Evolutionary conservation across 2,329 filamentous ascomycete species (phyloP).

Genomic region (Alternaria tenuissima): DNA sequence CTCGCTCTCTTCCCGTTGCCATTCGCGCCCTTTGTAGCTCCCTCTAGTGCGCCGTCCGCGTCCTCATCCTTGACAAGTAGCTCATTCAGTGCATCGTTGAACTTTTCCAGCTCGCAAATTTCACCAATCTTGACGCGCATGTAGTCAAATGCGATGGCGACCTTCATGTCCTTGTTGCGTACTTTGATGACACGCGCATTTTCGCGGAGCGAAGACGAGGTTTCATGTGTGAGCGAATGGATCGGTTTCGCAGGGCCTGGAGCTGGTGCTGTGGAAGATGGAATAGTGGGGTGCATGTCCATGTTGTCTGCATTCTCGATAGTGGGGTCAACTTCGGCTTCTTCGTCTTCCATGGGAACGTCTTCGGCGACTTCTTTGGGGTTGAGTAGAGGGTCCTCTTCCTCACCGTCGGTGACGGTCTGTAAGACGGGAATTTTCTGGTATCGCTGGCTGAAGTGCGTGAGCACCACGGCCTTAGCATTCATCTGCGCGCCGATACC

Average conservation of each 20-base stretch:
- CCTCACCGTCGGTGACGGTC: slow-evolving; percentile 41
- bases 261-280: slow-evolving; percentile 6
- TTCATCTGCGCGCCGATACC: slow-evolving; percentile 78
- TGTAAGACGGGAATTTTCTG: slow-evolving; percentile 72
- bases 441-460: slow-evolving; percentile 95
- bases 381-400: slow-evolving; percentile 31
- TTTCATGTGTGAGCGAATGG: slow-evolving; percentile 19
- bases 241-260: slow-evolving; percentile 13
- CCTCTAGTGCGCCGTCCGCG: slow-evolving; percentile 20
- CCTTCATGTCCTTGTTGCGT: slow-evolving; percentile 64
- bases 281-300: slow-evolving; percentile 27
- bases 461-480: slow-evolving; percentile 81
- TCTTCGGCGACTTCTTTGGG: slow-evolving; percentile 35
- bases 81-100: slow-evolving; percentile 66
- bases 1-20: slow-evolving; percentile 43
- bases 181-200: slow-evolving; percentile 48
- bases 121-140: slow-evolving; percentile 78
- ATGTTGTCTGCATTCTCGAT: slow-evolving; percentile 30
- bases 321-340: slow-evolving; percentile 30
- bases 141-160: slow-evolving; percentile 79
- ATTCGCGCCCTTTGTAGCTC: slow-evolving; percentile 30
- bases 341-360: slow-evolving; percentile 25
- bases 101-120: slow-evolving; percentile 71
- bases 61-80: slow-evolving; percentile 57
- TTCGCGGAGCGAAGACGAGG: slow-evolving; percentile 14